Base-by-base conservation (phyloP, 140 eudicot genomes). In the Anethum foeniculum region DNA sequence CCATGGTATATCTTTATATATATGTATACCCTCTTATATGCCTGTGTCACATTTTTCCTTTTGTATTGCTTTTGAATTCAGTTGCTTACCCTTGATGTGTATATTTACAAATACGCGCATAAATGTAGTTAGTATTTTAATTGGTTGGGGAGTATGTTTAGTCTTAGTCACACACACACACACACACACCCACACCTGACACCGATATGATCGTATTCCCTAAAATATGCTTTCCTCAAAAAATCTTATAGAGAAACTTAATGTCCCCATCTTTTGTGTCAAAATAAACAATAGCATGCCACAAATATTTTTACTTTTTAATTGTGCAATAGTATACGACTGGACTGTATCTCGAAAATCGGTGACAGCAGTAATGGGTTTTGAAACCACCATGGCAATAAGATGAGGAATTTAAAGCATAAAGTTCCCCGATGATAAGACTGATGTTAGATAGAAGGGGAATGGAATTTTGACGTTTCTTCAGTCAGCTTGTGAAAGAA, bases 1-100 rank as follows among this genome's bases (percentile, higher is more conserved):
- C 97, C 85, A 41, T 95, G 99, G 99, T 95, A 90, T 81, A 79
- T 14, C 65, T 36, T 44, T 77, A 7, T 65, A 54, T 49, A 80
- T 10, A 80, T 44, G 8, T 44, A 7, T 16, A 14, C 7, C 62
- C 52, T 76, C 39, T 13, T 6, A 9, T 54, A 6, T 58, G 58
- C 41, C 14, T 67, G 41, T 71, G 3, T n/a, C 49, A 74, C 3
- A 2, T 46, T 62, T 49, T 62, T 44, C 62, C 28, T 79, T 46
- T 44, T 14, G 47, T n/a, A 23, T 81, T 68, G 75, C 46, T 52
- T 71, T 9, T 74, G 78, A 38, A n/a, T 39, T 71, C 76, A 15
- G 47, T 39, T 71, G 14, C 76, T 71, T 71, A 36, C 32, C 73
- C 8, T 65, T 28, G 71, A 64, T 64, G 41, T 30, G 19, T 64